Evolutionary conservation across 2,329 filamentous ascomycete genomes (phyloP).

Genomic region (Didymella exigua): DNA sequence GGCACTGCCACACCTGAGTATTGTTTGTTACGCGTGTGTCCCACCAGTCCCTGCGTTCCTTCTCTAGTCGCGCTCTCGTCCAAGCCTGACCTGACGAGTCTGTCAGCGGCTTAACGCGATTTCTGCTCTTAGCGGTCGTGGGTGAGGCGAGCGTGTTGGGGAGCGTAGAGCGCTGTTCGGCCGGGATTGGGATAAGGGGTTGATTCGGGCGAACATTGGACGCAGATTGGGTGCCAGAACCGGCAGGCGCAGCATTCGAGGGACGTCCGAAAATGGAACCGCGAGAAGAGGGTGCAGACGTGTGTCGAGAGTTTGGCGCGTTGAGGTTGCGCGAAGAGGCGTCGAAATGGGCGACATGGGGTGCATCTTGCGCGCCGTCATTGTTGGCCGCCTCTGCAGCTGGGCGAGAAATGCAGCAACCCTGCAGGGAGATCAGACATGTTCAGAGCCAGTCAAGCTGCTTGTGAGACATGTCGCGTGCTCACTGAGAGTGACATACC

Average conservation of each 20-base stretch:
- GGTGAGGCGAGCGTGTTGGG: slow-evolving; percentile 36
- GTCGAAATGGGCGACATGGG: slow-evolving; percentile 9
- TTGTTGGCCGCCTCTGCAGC: neutral
- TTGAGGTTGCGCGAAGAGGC: slow-evolving; percentile 30
- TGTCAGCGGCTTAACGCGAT: slow-evolving; percentile 29
- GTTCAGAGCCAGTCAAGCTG: neutral
- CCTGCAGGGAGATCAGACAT: slow-evolving; percentile 10
- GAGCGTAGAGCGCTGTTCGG: slow-evolving; percentile 34
- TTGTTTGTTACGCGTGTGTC: slow-evolving; percentile 83
- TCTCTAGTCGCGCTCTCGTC: slow-evolving; percentile 69
- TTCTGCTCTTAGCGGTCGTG: slow-evolving; percentile 18
- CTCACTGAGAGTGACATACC: slow-evolving; percentile 6
- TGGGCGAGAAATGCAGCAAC: slow-evolving; percentile 22
- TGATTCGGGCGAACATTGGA: slow-evolving; percentile 32
- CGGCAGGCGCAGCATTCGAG: neutral
- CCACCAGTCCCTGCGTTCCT: slow-evolving; percentile 83
- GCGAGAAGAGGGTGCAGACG: slow-evolving; percentile 10
- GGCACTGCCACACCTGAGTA: slow-evolving; percentile 78
- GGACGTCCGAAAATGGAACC: slow-evolving; percentile 4
- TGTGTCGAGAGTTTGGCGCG: slow-evolving; percentile 17
- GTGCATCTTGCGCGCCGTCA: slow-evolving; percentile 6
- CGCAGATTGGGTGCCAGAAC: slow-evolving; percentile 1
- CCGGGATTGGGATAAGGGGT: slow-evolving; percentile 33
- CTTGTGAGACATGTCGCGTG: slow-evolving; percentile 8
- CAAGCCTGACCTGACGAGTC: slow-evolving; percentile 30